phyloP scores from a whole-genome alignment of 1,284 basidiomycete genomes.

The Porodaedalea pini region DNA sequence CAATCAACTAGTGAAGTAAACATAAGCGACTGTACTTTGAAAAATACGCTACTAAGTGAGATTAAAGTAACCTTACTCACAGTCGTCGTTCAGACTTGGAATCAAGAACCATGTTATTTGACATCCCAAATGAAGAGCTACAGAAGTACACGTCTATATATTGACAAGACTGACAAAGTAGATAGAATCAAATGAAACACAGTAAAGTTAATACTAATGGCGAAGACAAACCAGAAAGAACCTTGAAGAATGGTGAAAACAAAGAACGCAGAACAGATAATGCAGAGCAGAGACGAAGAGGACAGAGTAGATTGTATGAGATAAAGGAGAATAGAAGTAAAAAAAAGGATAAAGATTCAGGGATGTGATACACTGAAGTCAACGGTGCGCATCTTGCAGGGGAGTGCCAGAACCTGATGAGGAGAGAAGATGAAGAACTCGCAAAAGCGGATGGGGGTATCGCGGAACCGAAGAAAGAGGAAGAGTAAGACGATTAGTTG shows the following conservation, averaged over 20 bases:
- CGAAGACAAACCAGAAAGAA: neutral
- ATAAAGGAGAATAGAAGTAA: neutral
- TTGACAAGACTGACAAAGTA: neutral
- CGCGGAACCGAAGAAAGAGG: no score
- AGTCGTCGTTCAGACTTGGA: no score
- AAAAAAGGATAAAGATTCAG: neutral
- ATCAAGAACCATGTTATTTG: neutral
- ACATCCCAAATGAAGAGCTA: neutral
- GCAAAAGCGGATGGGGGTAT: no score
- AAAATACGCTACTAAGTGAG: no score
- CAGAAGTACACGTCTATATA: neutral
- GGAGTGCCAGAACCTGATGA: no score
- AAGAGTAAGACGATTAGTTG: no score
- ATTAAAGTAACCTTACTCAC: no score
- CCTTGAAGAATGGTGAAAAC: neutral
- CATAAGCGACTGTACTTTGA: no score
- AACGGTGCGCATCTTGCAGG: no score
- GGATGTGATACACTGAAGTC: neutral
- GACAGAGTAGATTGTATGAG: neutral
- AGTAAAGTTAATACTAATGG: neutral
- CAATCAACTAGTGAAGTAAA: no score
- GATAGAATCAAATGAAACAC: neutral
- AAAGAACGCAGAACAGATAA: neutral
- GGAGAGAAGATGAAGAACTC: no score
- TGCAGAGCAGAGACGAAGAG: neutral